Base-by-base conservation (phyloP, 2,329 filamentous ascomycete genomes). In the Magnaporthiopsis incrustans region DNA sequence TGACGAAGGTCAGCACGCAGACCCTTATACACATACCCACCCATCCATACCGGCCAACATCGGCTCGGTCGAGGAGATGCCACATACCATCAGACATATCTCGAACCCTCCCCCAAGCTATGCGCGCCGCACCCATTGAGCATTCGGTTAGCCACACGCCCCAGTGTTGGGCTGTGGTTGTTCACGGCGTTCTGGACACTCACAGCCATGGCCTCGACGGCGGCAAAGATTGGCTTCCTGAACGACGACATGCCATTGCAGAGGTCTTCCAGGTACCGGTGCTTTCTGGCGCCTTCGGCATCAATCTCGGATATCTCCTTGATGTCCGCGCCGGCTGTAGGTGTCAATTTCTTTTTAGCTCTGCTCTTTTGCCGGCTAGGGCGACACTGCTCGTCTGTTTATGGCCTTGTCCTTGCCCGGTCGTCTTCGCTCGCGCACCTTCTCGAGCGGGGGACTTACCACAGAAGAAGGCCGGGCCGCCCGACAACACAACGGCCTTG, bases 71-170 rank as follows among this genome's bases (percentile, higher is more conserved):
- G 35, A 27, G 57, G 14, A 15, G 38, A 25, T 2, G 27, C 57
- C 32, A 63, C 70, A 66, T 69, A 80, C 78, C 68, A 77, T 77
- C 35, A 82, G 72, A 4, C 79, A 79, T 57, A 83, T 70, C 65
- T 82, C 81, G 63, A 81, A 82, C 6, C 81, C 81, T 18, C 81
- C 80, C 35, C 80, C 80, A 35, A 82, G 75, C 79, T 80, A 57
- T 14, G 14, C 14, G 38, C 33, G 33, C 33, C 33, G 12, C 33
- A 53, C 5, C 33, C 25, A n/a, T 38, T 3, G 3, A 56, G 44
- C 22, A 11, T 15, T 44, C 50, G 18, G 64, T 61, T 38, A 35
- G 58, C 22, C 5, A 38, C 35, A 38, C 64, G 60, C 25, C 26
- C 32, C 32, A 27, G 50, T 18, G 22, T 58, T 61, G n/a, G 63